Base-by-base conservation (phyloP, 257 asterid genomes). In the Solanum medicagineum region DNA sequence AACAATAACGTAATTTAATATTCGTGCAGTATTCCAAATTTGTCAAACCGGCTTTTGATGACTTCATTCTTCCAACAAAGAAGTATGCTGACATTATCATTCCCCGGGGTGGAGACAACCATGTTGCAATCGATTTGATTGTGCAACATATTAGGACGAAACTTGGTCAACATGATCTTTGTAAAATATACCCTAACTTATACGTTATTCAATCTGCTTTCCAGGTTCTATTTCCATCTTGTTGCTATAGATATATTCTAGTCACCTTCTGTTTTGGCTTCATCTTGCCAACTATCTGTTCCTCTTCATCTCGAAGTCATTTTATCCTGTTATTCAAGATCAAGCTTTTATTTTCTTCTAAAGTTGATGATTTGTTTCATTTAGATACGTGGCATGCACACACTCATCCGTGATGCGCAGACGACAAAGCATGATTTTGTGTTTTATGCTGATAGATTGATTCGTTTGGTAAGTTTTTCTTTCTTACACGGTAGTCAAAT, bases 81-180 rank as follows among this genome's bases (percentile, higher is more conserved):
- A 97, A 97, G 89, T 95, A 93, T 63, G 99, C 99, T 4, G 99
- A 97, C 91, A 91, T 97, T 80, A 97, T 97, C 89, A 97, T 97
- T 89, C 99, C 99, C 29, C 98, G 99, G 55, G 99, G 99, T 86
- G 99, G 99, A 89, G 99, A 97, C 92, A 97, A 97, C 89, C 98
- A 92, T 87, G 99, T 97, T 73, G 99, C 99, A 26, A 93, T 97
- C 84, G 99, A 97, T 91, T 93, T 97, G 94, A 97, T 97, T 66
- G 99, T 97, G 70, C 99, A 97, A 88, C 99, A 97, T 82, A 44
- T 42, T 7, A 17, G 85, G 40, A 83, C 80, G 13, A 83, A 83
- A 65, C 85, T 83, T 83, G 85, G 85, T 83, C 85, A 83, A 83
- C 53, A 83, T 65, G 65, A 83, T 83, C 80, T 83, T 24, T 83